Evolutionary conservation across 2,329 filamentous ascomycete genomes (phyloP), one percentile per base, ranked within the genome.

Genomic region (Pseudogymnoascus sp.): DNA sequence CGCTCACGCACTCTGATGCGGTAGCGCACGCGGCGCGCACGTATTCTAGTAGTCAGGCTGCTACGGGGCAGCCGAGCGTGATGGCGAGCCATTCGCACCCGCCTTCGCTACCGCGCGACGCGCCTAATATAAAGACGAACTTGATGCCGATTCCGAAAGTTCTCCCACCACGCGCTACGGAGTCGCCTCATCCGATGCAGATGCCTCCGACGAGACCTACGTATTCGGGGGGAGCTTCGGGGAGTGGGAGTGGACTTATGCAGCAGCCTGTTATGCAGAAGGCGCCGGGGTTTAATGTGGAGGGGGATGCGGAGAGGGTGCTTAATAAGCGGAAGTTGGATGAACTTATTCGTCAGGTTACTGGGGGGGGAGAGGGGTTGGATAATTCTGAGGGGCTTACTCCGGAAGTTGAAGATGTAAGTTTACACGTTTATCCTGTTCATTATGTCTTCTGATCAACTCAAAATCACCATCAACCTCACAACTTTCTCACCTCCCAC

Each of bases 301-400:
- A 97, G 73, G 90, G 91, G 31, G 92, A 96, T 72, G 92, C 91
- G 25, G 92, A 97, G 70, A 88, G 92, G 47, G 89, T 99, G 1
- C 80, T 99, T n/a, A 95, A 89, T 78, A 97, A 97, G 84, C 95
- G 96, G 78, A 97, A 96, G 78, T 82, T 99, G 42, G 92, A 99
- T 72, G 93, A 97, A 73, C 82, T 99, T 38, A 92, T 97, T 7
- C 86, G 92, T 60, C 93, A 97, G 76, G 92, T 97, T 64, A 96
- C 91, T 37, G 92, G 92, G 62, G 89, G 88, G 8, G 87, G 85
- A 25, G 83, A 85, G 0, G 88, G 90, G 66, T 80, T 84, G n/a
- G 82, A 85, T 59, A 88, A 90, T 67, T 86, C 86, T 65, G 91
- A 93, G 72, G 84, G 87, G 38, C 78, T 97, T 67, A 91, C 91